A percentile compares a stretch with the other conserved stretches of the same genome.
phyloP scores from a whole-genome alignment of 2,329 filamentous ascomycete genomes.

The Chrysoporthe puriensis region DNA sequence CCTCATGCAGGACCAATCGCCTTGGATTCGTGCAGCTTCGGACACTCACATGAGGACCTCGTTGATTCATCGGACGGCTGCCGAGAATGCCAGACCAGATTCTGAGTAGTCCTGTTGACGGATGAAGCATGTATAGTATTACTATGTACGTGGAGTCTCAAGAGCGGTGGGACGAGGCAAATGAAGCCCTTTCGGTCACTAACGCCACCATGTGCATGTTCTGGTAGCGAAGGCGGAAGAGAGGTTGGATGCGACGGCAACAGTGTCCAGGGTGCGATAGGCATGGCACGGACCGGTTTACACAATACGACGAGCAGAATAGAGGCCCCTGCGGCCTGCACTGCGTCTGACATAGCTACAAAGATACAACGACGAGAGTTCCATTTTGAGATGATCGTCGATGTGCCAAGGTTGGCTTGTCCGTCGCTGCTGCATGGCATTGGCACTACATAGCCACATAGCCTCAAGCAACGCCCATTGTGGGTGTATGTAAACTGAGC shows the following conservation, averaged over 20 bases:
- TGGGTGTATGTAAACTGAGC: no score
- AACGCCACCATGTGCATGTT: not conserved
- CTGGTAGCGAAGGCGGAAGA: conserved; percentile 1
- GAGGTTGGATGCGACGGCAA: not conserved
- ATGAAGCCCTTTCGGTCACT: not conserved
- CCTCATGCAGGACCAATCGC: conserved; percentile 12
- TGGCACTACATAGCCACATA: not conserved
- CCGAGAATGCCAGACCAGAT: not conserved
- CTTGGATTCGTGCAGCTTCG: not conserved
- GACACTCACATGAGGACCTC: not conserved
- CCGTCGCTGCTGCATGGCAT: not conserved
- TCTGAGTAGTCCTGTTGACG: not conserved
- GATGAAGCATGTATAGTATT: not conserved
- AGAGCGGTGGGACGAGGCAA: not conserved
- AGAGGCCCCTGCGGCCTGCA: not conserved
- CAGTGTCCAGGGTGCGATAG: not conserved
- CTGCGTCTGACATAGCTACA: not conserved
- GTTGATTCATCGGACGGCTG: not conserved
- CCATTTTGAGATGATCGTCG: not conserved
- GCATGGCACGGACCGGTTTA: not conserved
- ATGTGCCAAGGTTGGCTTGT: not conserved
- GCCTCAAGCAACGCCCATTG: not conserved
- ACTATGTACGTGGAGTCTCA: no score
- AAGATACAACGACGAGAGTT: not conserved
- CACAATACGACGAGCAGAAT: not conserved